Evolutionary conservation across 345 rosid genomes (phyloP), one percentile per base, ranked within the genome.

Genomic region (Eucalyptus sideroxylon): DNA sequence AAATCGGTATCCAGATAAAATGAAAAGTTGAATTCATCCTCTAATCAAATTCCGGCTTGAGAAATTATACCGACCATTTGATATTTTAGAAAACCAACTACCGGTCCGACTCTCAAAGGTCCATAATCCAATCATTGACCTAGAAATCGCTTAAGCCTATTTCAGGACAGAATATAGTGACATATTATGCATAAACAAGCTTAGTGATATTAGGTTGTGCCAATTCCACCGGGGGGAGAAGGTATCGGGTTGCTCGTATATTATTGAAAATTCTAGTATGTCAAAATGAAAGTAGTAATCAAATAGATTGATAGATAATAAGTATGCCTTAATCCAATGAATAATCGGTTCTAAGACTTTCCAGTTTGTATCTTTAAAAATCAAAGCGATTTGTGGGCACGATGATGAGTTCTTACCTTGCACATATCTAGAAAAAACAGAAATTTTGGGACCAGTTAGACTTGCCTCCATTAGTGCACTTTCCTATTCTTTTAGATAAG

Each of bases 361-460:
- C 9, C 44, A 21, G 16, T 77, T 21, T 2, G 6, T 40, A 77
- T 21, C 9, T 42, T 16, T 19, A 31, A 37, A 72, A 2, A 37
- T 37, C 9, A 77, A 21, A 21, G 47, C 27, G 9, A 42, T 77
- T 21, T 40, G 83, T 44, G 15, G 30, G 27, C 30, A 40, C 47
- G 16, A 23, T 23, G 47, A 77, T 24, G 47, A 21, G 83, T 77
- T 40, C 27, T 37, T 11, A 40, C 83, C 45, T 77, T 77, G 27
- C 5, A 77, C 26, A 17, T 72, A 72, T 19, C 44, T 72, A 40
- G 45, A 40, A 40, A 72, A 21, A 40, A 77, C 15, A 77, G 83
- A 77, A 40, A 16, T 53, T 45, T 14, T 86, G 94, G 93, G 93
- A 93, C 95, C 93, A 89, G 89, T 24, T 59, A 50, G 83, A 50